Base-by-base conservation (phyloP, 73 alveolate species). In the Stentor roeselii region DNA sequence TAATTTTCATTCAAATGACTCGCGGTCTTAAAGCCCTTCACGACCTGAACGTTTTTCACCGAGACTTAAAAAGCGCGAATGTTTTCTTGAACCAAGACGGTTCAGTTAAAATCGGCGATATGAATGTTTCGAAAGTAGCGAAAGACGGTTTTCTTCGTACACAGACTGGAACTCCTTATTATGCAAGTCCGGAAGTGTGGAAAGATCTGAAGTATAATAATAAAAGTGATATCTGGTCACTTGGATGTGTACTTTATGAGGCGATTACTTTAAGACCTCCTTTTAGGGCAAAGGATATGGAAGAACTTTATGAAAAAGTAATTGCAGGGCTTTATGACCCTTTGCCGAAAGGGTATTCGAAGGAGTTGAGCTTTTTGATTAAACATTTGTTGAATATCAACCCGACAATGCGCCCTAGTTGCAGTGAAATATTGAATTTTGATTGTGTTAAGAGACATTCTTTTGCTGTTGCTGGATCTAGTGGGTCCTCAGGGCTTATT, bases 101-200 rank as follows among this genome's bases (percentile, higher is more conserved):
- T 11, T 3, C 82, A 1, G 92, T 92, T 21, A 93, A 93, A 82
- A 11, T 50, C 78, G 98, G 98, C 3, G 98, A 93, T 87, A 67
- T 93, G 86, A 93, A 93, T 89, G 98, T 91, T 21, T 92, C 95
- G 6, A 93, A 93, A 75, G 96, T 91, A 0, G 93, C 95, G 0
- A 82, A 87, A 84, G 86, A 88, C 61, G 98, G 97, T 6, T 77
- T 93, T 34, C 92, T 93, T 3, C 93, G 77, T 83, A 95, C 98
- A 3, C 94, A 95, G 80, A 95, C 98, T 11, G 97, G 98, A 6
- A 95, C 98, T 15, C 98, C 98, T 2, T 95, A 95, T 86, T 95
- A 95, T 89, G 97, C 98, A 1, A 80, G 93, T 36, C 96, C 96
- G n/a, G 96, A 88, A 80, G 92, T 90, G 31, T 87, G 95, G 94